Base-by-base conservation (phyloP, 352 stramenopile genomes). In the Halophytophthora batemanensis region DNA sequence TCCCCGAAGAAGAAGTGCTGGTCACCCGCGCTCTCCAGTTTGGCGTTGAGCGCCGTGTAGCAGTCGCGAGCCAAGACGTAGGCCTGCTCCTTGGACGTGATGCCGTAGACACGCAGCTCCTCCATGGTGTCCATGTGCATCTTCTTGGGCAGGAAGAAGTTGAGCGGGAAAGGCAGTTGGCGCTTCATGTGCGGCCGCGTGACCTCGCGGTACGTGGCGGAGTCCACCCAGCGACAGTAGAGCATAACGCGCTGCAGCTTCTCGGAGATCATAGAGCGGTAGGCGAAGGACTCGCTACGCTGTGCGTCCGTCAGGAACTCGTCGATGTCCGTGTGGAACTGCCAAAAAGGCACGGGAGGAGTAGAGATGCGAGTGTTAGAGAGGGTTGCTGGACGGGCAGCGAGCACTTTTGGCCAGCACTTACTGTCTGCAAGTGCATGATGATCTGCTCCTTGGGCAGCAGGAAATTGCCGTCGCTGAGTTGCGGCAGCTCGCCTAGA, bases 381-480 rank as follows among this genome's bases (percentile, higher is more conserved):
- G 13, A 28, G 31, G 15, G 15, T 18, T 40, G 14, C 1, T 31
- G 28, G 31, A 15, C 14, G 19, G 6, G 28, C 29, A 4, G 4
- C 15, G 36, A 37, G 17, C 33, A 14, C n/a, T 19, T 29, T 25
- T 8, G 10, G 14, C 5, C 25, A 19, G 5, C 10, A 58, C 55
- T 38, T 60, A 87, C 78, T 45, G 84, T 93, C 59, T 95, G 84
- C 46, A 95, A 38, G 53, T 95, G 84, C 75, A 91, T 80, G 47
- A 93, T 80, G 42, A 95, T 93, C 53, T 91, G 70, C 22, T 88
- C 75, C 50, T 86, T 90, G 7, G 80, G 78, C 52, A 95, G 63
- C 34, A 95, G 67, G 47, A 91, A 95, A 61, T 95, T 90, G 50
- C 84, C 84, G 52, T 95, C 84, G 45, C 74, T 90, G 19, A 95